Evolutionary conservation across 305 asterid species (phyloP), one percentile per base, ranked within the genome.

Genomic region (Solanum hybrid): DNA sequence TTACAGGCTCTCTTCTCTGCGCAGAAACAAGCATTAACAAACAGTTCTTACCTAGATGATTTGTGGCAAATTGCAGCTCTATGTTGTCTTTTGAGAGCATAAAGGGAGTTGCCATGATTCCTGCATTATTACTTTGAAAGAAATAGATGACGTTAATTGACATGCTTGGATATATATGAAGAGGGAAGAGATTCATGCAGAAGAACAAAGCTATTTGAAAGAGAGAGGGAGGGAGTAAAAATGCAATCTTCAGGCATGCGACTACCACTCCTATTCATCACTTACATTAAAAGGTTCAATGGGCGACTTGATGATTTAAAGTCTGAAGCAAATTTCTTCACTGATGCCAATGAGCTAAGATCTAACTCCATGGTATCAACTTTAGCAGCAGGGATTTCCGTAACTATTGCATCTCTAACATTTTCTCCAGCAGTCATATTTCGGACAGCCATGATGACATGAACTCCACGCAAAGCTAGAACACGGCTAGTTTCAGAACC

Each of bases 401-500:
- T 92, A 10, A 92, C 83, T 89, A 97, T 94, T 39, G 93, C 87
- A 78, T 94, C 95, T 90, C 89, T 94, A 85, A 93, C 95, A 90
- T 94, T 61, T 29, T 93, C 87, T 13, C 98, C 98, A 3, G 95
- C 92, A 82, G 88, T 89, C 93, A 94, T 80, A 82, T 96, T 94
- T 88, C 99, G 92, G 18, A 93, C 94, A 2, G 93, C 99, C 98
- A 97, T 95, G 81, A 95, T 93, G 6, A 96, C 99, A 79, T 92
- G 91, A 34, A 92, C 98, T 8, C 99, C 99, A 2, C 97, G 98
- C 90, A 95, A 67, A 9, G 98, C 98, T 75, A 96, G 98, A 91
- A 96, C 98, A 37, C 99, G 98, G 13, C 97, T 90, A 1, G 99
- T 95, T 91, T 97, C 99, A 69, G 95, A 71, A 28, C 99, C 99